Evolutionary conservation across 306 rosid species (phyloP), one percentile per base, ranked within the genome.

Genomic region (Malus fusca): DNA sequence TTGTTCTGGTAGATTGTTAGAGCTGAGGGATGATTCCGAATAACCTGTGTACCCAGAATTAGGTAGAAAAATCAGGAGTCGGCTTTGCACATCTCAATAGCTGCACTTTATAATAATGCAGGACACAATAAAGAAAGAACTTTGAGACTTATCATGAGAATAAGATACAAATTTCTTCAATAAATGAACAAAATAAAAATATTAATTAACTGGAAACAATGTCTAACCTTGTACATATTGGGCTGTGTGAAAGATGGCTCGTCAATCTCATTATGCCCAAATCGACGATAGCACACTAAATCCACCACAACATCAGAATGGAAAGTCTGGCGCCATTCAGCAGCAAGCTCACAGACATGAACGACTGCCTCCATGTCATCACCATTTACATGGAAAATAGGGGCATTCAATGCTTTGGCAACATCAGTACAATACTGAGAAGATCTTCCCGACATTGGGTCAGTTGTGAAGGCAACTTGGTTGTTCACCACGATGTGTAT

Each of bases 211-310:
- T 40, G 68, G 53, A 69, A 63, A 53, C 33, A 61, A 59, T 51
- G 22, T 73, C 96, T 72, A 31, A 95, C 98, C 98, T 95, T 83
- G 73, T 95, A 92, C 98, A 95, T 92, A 79, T 92, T 90, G 73
- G 98, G 98, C 84, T 95, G 98, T 2, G 98, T 95, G 84, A 95
- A 95, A 46, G 97, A 95, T 55, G 99, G 99, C 76, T 95, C 97
- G 68, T 95, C 97, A 82, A 95, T 95, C 88, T 92, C 99, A 80
- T 90, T 95, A 85, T 95, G 97, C 79, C 99, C 99, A 80, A 88
- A 95, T 80, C 96, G 89, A 66, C 97, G 96, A 79, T 95, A 95
- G 56, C 99, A 95, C 67, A 95, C 99, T 35, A 95, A 79, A 83
- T 95, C 99, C 62, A 95, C 99, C 53, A 95, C 97, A 72, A 92